Evolutionary conservation across 2,329 filamentous ascomycete species (phyloP).

Genomic region (Microdochium paspali): DNA sequence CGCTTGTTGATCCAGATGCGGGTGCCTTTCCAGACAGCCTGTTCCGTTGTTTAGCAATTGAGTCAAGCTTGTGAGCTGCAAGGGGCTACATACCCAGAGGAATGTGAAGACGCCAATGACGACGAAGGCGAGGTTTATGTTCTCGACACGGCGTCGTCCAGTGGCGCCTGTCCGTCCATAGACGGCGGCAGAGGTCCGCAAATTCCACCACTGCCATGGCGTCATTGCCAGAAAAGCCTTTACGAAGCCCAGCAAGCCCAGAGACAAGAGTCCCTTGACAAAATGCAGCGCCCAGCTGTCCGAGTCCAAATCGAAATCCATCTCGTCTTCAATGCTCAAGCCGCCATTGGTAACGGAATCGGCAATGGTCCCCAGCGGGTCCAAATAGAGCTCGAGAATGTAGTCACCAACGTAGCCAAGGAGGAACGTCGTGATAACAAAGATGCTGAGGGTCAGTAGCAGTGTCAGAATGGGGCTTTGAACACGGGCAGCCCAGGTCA

Average conservation of each 20-base stretch:
- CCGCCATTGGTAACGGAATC: conserved; percentile 37
- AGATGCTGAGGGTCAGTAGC: conserved; percentile 60
- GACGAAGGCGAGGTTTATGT: conserved; percentile 71
- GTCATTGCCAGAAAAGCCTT: conserved; percentile 70
- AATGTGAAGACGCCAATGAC: conserved; percentile 74
- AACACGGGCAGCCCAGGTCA: conserved; percentile 65
- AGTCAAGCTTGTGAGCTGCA: too few species aligned
- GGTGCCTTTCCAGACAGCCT: conserved; percentile 77
- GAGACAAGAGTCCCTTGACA: conserved; percentile 77
- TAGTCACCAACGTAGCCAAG: conserved; percentile 91
- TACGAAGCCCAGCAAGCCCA: conserved; percentile 76
- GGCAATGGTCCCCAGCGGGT: conserved; percentile 57
- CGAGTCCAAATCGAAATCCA: conserved; percentile 36
- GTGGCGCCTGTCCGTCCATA: conserved; percentile 31
- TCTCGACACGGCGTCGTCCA: conserved; percentile 68
- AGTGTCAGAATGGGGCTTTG: conserved; percentile 60
- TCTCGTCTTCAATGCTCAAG: conserved; percentile 27
- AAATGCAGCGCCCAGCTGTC: conserved; percentile 75
- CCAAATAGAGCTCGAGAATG: conserved; percentile 79
- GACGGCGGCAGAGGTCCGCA: conserved; percentile 52
- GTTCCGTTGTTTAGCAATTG: not conserved
- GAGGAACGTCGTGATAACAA: conserved; percentile 64
- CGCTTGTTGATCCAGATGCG: conserved; percentile 61
- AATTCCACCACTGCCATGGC: conserved; percentile 68
- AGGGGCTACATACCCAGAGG: conserved; percentile 60